Evolutionary conservation across 306 rosid genomes (phyloP).

Genomic region (Castanopsis chinensis): DNA sequence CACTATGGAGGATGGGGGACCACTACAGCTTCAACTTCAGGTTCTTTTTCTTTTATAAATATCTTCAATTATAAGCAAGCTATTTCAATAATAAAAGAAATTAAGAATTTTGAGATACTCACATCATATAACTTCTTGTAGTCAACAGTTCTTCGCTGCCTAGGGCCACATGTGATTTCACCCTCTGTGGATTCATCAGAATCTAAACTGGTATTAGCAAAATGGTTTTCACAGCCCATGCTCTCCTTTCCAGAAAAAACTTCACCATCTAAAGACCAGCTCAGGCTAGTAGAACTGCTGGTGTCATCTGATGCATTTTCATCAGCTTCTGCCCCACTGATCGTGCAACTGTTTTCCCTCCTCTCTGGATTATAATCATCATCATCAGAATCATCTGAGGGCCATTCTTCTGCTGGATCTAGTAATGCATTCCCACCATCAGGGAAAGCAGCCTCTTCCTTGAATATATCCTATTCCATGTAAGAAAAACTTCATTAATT

Average conservation of each 20-base stretch:
- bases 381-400: constrained; percentile 92
- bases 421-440: constrained; percentile 46
- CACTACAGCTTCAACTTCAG: neutral
- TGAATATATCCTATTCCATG: constrained; percentile 65
- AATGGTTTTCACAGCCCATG: constrained; percentile 33
- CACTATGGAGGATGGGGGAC: neutral
- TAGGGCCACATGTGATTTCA: constrained; percentile 53
- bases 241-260: constrained; percentile 28
- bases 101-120: constrained; percentile 35
- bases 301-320: constrained; percentile 40
- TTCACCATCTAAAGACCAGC: constrained; percentile 50
- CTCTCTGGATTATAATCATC: constrained; percentile 83
- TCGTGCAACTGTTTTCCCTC: constrained; percentile 43
- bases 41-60: neutral
- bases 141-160: constrained; percentile 74
- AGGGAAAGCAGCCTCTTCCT: constrained; percentile 82
- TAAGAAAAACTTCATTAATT: constrained; percentile 10
- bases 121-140: constrained; percentile 73
- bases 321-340: constrained; percentile 40
- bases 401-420: constrained; percentile 80
- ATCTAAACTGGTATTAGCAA: constrained; percentile 37
- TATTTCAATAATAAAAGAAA: neutral
- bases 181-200: constrained; percentile 65
- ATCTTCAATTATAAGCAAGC: neutral
- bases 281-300: constrained; percentile 46